Evolutionary conservation across 2,329 filamentous ascomycete species (phyloP), one percentile per base, ranked within the genome.

Genomic region (Fusarium dimerum): DNA sequence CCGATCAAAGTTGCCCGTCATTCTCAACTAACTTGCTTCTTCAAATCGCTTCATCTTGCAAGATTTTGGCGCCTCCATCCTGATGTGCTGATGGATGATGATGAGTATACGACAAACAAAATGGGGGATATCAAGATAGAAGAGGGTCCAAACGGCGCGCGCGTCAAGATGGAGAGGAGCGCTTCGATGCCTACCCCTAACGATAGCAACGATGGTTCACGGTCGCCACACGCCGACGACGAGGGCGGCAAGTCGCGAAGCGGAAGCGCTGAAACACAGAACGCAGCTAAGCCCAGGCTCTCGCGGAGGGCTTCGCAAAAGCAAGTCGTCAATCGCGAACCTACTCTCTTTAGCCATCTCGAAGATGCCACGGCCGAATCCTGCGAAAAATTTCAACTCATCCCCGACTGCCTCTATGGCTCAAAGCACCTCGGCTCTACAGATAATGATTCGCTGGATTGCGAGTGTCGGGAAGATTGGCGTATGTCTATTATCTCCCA

Each of bases 381-480:
- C 5, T 86, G 83, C 62, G 76, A 79, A 26, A 84, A 84, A 13
- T 99, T 99, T 65, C 84, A 90, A 61, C 78, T 93, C 47, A 92
- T 99, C 58, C 77, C 86, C 47, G 84, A 90, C 63, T 97, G 93
- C 72, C 87, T 89, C 34, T 99, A 99, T 73, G 91, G 90, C 48
- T 91, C 92, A 60, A 97, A 95, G 72, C 85, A 89, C 61, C 86
- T 97, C 75, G 94, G 94, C 47, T 88, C 88, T 60, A 95, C 94
- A 26, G 93, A 97, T 67, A 89, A 92, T 74, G 93, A 88, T 73
- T 78, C 90, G 54, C 80, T 97, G 72, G 94, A 97, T 73, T 99
- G 94, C 74, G 94, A 99, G 71, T 99, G 94, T 74, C 80, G 83
- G 62, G 90, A 96, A 74, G 91, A 97, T 76, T 97, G 90, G 89